These are phyloP conservation scores for Botryococcus braunii DNA, from an alignment of 163 green algal genomes.

Conservation along the genomic window DNA sequence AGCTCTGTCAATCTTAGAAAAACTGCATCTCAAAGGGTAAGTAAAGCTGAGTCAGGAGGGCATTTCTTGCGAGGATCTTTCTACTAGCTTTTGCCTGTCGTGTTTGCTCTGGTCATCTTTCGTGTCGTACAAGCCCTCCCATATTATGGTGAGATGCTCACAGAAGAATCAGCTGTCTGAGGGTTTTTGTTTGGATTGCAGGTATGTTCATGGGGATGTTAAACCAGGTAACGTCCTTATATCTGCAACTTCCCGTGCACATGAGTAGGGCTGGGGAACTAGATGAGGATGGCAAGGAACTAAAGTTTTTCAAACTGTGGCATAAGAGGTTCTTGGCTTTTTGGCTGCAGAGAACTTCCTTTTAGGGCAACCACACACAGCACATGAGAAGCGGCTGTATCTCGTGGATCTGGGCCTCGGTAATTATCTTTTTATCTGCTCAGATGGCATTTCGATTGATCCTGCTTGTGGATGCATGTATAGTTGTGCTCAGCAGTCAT, in stretches of 20 bases:
- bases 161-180: not conserved
- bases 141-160: not conserved
- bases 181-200: constrained; percentile 19
- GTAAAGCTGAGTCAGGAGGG: no score
- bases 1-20: constrained; percentile 93
- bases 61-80: no score
- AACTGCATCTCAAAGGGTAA: constrained; percentile 91
- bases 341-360: constrained; percentile 99
- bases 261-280: constrained; percentile 95
- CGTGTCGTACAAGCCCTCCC: no score
- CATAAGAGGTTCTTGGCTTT: no score
- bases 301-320: no score
- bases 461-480: no score
- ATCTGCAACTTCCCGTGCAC: constrained; percentile 64
- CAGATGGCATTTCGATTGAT: no score
- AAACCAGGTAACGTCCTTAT: constrained; percentile 99
- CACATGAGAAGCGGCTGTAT: constrained; percentile 93
- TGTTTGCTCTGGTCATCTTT: no score
- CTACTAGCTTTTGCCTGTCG: no score
- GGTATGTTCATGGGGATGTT: constrained; percentile 98
- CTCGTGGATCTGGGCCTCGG: constrained; percentile 95
- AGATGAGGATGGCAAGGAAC: no score
- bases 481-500: no score
- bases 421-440: no score
- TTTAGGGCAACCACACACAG: constrained; percentile 70